Conservation (phyloP, 192 early-diverging fungal genomes). For the Linderina pennispora region DNA sequence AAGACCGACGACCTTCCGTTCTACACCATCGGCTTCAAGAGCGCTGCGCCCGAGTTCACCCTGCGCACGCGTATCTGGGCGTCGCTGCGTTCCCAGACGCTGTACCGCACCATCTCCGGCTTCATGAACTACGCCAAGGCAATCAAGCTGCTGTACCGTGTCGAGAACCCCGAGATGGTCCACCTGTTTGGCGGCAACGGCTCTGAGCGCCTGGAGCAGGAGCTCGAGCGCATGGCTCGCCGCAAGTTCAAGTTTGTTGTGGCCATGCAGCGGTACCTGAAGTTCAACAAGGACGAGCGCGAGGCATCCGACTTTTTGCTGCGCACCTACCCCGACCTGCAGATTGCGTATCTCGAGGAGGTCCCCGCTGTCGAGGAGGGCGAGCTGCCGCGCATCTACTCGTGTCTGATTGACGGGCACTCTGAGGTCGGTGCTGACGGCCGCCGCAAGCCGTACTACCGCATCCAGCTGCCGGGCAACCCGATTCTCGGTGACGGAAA, state of each 20-base stretch:
- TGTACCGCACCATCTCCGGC: slow-evolving; percentile 81
- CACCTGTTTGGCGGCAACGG: slow-evolving; percentile 57
- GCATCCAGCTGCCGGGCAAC: slow-evolving; percentile 73
- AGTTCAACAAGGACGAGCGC: slow-evolving; percentile 71
- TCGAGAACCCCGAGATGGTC: slow-evolving; percentile 75
- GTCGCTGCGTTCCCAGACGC: slow-evolving; percentile 75
- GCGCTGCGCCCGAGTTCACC: slow-evolving; percentile 71
- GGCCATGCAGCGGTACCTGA: slow-evolving; percentile 76
- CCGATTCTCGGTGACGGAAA: slow-evolving; percentile 91
- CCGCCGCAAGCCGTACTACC: slow-evolving; percentile 70
- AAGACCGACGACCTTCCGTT: slow-evolving; percentile 77
- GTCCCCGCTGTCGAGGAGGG: slow-evolving; percentile 54
- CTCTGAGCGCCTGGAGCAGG: slow-evolving; percentile 59
- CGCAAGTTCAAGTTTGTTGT: slow-evolving; percentile 83
- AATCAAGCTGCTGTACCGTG: slow-evolving; percentile 69
- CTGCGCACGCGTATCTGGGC: slow-evolving; percentile 87
- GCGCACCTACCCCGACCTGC: slow-evolving; percentile 67
- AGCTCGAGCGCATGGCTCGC: slow-evolving; percentile 58
- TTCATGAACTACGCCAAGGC: slow-evolving; percentile 88
- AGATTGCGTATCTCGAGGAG: slow-evolving; percentile 78
- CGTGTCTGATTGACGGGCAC: slow-evolving; percentile 71
- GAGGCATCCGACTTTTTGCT: slow-evolving; percentile 73
- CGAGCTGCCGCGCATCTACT: slow-evolving; percentile 52
- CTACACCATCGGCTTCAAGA: slow-evolving; percentile 78
- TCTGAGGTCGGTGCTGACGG: slow-evolving; percentile 63